Evolutionary conservation across 1,139 yeast species (phyloP).

Genomic region (Pichia sp.): DNA sequence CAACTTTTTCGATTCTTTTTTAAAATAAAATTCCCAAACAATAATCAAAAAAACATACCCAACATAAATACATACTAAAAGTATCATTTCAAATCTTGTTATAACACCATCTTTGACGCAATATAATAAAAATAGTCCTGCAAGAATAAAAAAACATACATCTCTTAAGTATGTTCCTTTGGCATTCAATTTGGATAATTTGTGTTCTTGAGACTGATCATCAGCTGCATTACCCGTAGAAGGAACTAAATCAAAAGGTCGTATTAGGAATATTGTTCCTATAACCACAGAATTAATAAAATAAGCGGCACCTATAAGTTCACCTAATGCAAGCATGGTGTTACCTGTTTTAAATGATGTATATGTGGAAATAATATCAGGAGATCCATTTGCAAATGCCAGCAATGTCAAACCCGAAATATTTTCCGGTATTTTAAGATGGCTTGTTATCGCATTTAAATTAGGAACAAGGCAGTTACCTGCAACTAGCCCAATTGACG

Average conservation of each 20-base stretch:
- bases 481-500: constrained; percentile 46
- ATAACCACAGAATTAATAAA: constrained; percentile 48
- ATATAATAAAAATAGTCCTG: constrained; percentile 38
- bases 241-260: constrained; percentile 41
- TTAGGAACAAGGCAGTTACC: constrained; percentile 53
- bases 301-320: constrained; percentile 51
- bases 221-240: neutral
- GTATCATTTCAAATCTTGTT: constrained; percentile 38
- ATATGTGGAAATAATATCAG: constrained; percentile 52
- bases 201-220: constrained; percentile 9
- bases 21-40: constrained; percentile 34
- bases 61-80: constrained; percentile 46
- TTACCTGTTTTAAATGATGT: constrained; percentile 44
- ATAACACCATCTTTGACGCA: constrained; percentile 43
- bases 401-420: constrained; percentile 53
- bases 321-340: constrained; percentile 48
- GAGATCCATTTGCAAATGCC: constrained; percentile 57
- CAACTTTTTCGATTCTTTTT: constrained; percentile 3
- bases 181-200: constrained; percentile 18
- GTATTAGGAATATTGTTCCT: constrained; percentile 43
- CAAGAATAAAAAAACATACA: constrained; percentile 42
- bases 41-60: constrained; percentile 48
- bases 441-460: constrained; percentile 43
- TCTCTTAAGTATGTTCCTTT: constrained; percentile 47
- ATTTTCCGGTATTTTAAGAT: constrained; percentile 45